A percentile compares a stretch with the other conserved stretches of the same genome.
Conservation (phyloP, 1,284 basidiomycete species). For the Pterulicium gracile region DNA sequence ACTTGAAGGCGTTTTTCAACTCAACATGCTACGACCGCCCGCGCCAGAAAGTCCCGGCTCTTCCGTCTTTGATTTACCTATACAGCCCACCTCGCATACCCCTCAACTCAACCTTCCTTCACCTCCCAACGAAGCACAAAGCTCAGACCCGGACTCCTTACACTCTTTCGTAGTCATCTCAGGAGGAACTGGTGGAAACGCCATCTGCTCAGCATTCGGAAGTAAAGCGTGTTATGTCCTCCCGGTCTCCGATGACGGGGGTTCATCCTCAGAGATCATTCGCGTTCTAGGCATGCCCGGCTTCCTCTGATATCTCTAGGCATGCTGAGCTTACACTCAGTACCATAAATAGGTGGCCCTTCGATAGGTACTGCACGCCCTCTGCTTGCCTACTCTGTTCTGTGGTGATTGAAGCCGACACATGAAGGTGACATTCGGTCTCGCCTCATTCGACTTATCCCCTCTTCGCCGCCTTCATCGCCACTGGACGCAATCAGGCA, state of each 20-base stretch:
- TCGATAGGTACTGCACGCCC: constrained; percentile 48
- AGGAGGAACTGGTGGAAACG: constrained; percentile 77
- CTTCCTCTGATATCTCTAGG: neutral
- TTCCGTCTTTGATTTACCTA: constrained; percentile 62
- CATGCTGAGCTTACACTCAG: neutral
- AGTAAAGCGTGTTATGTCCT: constrained; percentile 59
- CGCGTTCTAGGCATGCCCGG: constrained; percentile 49
- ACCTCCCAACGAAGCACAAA: constrained; percentile 6
- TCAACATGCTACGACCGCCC: neutral
- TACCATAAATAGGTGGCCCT: constrained; percentile 32
- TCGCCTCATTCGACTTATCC: constrained; percentile 73
- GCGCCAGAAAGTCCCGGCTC: constrained; percentile 45
- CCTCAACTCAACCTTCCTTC: constrained; percentile 13
- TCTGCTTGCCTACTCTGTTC: constrained; percentile 5
- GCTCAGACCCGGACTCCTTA: constrained; percentile 5
- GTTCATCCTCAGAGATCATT: constrained; percentile 78
- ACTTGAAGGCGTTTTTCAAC: neutral
- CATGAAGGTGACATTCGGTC: constrained; percentile 72
- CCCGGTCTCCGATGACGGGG: constrained; percentile 82
- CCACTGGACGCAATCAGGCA: constrained; percentile 62
- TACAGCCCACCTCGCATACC: constrained; percentile 18
- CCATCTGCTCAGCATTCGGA: constrained; percentile 66
- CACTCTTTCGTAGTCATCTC: constrained; percentile 58
- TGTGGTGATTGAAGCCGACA: constrained; percentile 5
- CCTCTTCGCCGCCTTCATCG: constrained; percentile 42